Evolutionary conservation across 2,329 filamentous ascomycete species (phyloP).

Genomic region (Purpureocillium takamizusanense): DNA sequence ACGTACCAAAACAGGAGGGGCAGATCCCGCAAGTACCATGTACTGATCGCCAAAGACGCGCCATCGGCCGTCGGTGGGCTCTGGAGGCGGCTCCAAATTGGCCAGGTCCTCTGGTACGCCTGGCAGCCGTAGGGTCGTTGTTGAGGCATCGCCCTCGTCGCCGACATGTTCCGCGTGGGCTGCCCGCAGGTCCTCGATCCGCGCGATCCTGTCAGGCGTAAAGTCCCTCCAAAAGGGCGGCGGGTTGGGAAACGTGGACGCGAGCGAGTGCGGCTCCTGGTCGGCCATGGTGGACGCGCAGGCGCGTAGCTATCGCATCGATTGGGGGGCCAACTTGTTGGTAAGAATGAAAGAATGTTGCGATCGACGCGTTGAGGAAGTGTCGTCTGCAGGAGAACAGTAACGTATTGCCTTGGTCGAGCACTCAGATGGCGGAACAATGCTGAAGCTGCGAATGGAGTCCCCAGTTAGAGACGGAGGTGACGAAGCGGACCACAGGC

Average conservation of each 20-base stretch:
- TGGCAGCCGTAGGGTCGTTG: constrained; percentile 23
- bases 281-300: constrained; percentile 43
- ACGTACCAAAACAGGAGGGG: too few relatives aligned
- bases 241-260: constrained; percentile 72
- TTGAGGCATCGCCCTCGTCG: constrained; percentile 8
- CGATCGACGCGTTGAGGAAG: too few relatives aligned
- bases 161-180: constrained; percentile 21
- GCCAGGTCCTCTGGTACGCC: constrained; percentile 62
- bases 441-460: too few relatives aligned
- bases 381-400: too few relatives aligned
- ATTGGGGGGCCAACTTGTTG: neutral
- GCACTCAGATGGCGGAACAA: too few relatives aligned
- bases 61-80: constrained; percentile 63
- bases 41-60: constrained; percentile 64
- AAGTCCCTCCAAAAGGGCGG: constrained; percentile 89
- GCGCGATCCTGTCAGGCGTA: constrained; percentile 62
- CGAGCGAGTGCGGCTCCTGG: constrained; percentile 36
- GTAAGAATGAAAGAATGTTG: too few relatives aligned
- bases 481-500: too few relatives aligned
- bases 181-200: constrained; percentile 35
- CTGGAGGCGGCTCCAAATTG: constrained; percentile 71
- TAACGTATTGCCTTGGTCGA: too few relatives aligned
- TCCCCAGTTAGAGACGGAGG: too few relatives aligned
- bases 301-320: constrained; percentile 2
- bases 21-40: constrained; percentile 25